These are phyloP conservation scores for Lanmaoa pseudosensibilis DNA, from an alignment of 768 basidiomycete genomes.

Conservation along the genomic window DNA sequence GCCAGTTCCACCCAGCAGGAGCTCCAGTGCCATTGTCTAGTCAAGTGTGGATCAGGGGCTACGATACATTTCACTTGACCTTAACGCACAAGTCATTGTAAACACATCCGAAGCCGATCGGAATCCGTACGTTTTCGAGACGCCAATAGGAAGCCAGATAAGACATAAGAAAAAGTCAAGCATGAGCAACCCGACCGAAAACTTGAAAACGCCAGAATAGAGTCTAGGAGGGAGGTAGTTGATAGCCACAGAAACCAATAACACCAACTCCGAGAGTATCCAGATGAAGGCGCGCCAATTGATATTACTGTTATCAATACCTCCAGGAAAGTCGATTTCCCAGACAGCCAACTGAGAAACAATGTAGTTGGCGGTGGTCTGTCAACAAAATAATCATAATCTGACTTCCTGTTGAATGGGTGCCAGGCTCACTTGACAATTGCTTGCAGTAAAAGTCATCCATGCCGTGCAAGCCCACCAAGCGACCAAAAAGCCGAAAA, in stretches of 20 bases:
- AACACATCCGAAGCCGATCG: slow-evolving; percentile 82
- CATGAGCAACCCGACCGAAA: slow-evolving; percentile 73
- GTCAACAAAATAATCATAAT: slow-evolving; percentile 2
- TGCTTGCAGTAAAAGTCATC: slow-evolving; percentile 91
- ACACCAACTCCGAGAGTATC: slow-evolving; percentile 73
- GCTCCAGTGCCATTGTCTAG: slow-evolving; percentile 89
- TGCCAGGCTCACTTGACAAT: slow-evolving; percentile 65
- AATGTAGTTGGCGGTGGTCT: slow-evolving; percentile 89
- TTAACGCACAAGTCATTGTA: slow-evolving; percentile 68
- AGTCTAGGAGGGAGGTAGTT: slow-evolving; percentile 80
- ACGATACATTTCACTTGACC: slow-evolving; percentile 21
- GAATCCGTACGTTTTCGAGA: slow-evolving; percentile 87
- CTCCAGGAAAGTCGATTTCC: slow-evolving; percentile 82
- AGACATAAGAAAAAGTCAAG: slow-evolving; percentile 85
- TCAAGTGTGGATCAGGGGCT: neutral
- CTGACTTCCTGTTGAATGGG: neutral
- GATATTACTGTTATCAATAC: slow-evolving; percentile 63
- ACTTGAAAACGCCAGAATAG: slow-evolving; percentile 77
- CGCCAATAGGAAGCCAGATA: slow-evolving; percentile 92
- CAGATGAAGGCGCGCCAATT: slow-evolving; percentile 88
- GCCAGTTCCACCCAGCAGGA: slow-evolving; percentile 87
- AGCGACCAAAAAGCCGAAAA: slow-evolving; percentile 87
- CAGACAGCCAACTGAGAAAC: slow-evolving; percentile 82
- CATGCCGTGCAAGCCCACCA: slow-evolving; percentile 96
- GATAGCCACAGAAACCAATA: slow-evolving; percentile 71